Evolutionary conservation across 306 rosid genomes (phyloP).

Genomic region (Lithocarpus polystachyus): DNA sequence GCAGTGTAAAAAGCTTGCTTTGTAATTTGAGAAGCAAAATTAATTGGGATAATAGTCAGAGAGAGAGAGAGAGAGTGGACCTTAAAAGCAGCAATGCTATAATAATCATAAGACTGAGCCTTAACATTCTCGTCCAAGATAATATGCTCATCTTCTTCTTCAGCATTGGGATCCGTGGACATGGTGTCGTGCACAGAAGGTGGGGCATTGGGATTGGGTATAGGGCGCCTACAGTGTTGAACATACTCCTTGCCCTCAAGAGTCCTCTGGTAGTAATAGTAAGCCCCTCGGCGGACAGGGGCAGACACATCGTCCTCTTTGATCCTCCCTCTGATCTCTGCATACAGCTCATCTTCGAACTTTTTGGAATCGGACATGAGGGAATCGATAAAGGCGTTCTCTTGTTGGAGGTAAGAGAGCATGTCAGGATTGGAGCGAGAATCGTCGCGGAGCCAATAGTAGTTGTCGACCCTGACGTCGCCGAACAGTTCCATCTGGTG

Average conservation of each 20-base stretch:
- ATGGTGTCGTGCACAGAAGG: slow-evolving; percentile 61
- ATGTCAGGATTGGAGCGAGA: slow-evolving; percentile 66
- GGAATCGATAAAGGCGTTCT: slow-evolving; percentile 58
- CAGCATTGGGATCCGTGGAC: slow-evolving; percentile 65
- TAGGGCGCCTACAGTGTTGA: slow-evolving; percentile 67
- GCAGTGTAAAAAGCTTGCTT: too few relatives aligned
- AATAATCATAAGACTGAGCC: slow-evolving; percentile 66
- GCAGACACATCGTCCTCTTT: slow-evolving; percentile 80
- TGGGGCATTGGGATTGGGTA: slow-evolving; percentile 39
- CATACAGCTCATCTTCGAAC: slow-evolving; percentile 62
- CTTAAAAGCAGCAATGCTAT: slow-evolving; percentile 56
- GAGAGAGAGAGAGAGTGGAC: too few relatives aligned
- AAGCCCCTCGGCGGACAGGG: slow-evolving; percentile 60
- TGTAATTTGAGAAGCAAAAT: too few relatives aligned
- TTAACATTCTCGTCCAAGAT: slow-evolving; percentile 80
- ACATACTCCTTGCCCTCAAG: slow-evolving; percentile 74
- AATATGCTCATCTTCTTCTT: slow-evolving; percentile 55
- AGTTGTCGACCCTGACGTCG: slow-evolving; percentile 71
- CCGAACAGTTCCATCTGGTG: slow-evolving; percentile 72
- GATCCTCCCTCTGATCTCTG: slow-evolving; percentile 77
- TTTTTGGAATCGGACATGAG: slow-evolving; percentile 70
- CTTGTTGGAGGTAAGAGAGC: slow-evolving; percentile 62
- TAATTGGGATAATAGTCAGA: too few relatives aligned
- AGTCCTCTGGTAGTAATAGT: slow-evolving; percentile 69
- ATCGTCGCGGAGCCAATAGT: slow-evolving; percentile 94